Base-by-base conservation (phyloP, 306 rosid genomes). In the Abrus pulchellus region DNA sequence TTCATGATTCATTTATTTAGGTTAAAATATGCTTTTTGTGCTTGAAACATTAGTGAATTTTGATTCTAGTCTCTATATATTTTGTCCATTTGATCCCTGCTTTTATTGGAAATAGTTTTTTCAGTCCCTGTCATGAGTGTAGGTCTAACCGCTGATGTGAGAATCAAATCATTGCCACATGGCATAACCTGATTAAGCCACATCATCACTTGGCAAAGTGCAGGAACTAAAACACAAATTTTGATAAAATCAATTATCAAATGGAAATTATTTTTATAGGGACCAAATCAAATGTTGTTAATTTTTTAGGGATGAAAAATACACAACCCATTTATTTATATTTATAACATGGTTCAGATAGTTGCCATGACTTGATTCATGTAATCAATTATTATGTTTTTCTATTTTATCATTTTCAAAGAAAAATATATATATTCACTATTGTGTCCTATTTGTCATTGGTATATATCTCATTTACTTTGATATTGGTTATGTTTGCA, bases 401-500 rank as follows among this genome's bases (percentile, higher is more conserved):
- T 3, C 68, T 48, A 32, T 72, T 13, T 32, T 13, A 8, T 30
- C 1, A 44, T 49, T 48, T 76, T 30, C n/a, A 1, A 68, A 67
- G 28, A 71, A 80, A 43, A 14, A 1, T 11, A 36, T 2, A 36
- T 53, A 36, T 63, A 32, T 28, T 85, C 27, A 43, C 20, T 11
- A 4, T 44, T 59, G 43, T 69, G 59, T 59, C 61, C 62, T 68
- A 68, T 77, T 64, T 33, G 5, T 68, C 82, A 40, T 44, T 8
- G 60, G 40, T 68, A 80, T 36, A 44, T 29, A 59, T 54, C 64
- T n/a, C 57, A 60, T 63, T 8, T 68, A 57, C 78, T 44, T 74
- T 66, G 73, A 29, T 66, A 44, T 40, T 55, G 77, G 61, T 74
- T 71, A 54, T 61, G 72, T 85, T 61, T 84, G 86, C 94, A 95